Evolutionary conservation across 805 yeast species (phyloP), one percentile per base, ranked within the genome.

Genomic region (Saccharomycopsis microspora): DNA sequence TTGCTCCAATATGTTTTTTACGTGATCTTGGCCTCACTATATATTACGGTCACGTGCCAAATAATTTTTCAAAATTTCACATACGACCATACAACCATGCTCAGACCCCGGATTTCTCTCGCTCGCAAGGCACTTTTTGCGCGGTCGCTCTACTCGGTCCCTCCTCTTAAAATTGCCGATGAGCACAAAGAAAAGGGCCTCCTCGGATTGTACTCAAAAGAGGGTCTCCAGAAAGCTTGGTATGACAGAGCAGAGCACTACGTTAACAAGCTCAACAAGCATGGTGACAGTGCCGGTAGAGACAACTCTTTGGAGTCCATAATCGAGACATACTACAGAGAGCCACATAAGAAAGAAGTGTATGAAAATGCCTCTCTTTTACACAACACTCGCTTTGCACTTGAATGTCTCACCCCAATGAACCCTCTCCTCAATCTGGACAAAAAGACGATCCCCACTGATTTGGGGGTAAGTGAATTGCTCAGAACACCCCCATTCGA

Each of bases 181-280:
- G 45, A 46, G 28, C 54, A 56, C 39, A 55, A 57, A 50, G 56
- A 59, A 3, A 33, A 57, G 1, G 77, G 77, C 8, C 64, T 78
- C 28, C 62, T 65, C 1, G 84, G 84, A 3, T 60, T 79, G 3
- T 66, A 73, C 48, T 68, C 78, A 3, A 44, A 66, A 1, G 53
- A 65, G 40, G 77, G 79, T 6, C 57, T 78, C n/a, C 57, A 70
- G 9, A 73, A 68, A 49, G 70, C 75, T 3, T 78, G 80, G 76
- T 69, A 63, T 52, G 64, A 68, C 28, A 69, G 78, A 55, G 65
- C 71, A 3, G 60, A 62, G 3, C 34, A 51, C 5, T 68, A 70
- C 45, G 63, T 70, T 4, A 63, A 61, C 3, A 65, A 65, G 29
- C 60, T 78, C 46, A 73, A 74, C 56, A 53, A 56, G 36, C 56